Conservation (phyloP, 2,329 filamentous ascomycete species). For the Xylaria hypoxylon region DNA sequence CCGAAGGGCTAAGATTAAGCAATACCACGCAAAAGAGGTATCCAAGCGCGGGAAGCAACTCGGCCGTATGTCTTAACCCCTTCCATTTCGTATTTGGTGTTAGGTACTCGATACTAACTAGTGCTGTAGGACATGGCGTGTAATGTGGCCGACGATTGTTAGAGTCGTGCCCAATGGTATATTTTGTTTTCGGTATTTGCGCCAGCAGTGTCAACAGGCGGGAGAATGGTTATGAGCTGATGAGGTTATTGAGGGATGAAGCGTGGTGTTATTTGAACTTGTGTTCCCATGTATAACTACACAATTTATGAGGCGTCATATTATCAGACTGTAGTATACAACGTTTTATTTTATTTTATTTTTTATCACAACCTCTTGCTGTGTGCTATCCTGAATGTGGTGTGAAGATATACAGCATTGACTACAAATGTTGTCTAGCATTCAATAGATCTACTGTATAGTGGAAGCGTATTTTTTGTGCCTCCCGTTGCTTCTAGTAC, state of each 20-base stretch:
- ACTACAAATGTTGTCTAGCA: not conserved
- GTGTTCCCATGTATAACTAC: slow-evolving; percentile 1
- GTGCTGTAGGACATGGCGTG: slow-evolving; percentile 32
- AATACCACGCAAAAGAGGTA: slow-evolving; percentile 72
- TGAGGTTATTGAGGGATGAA: slow-evolving; percentile 12
- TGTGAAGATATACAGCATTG: not conserved
- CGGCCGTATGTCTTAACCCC: slow-evolving; percentile 66
- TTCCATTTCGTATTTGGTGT: not conserved
- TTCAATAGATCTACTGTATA: not conserved
- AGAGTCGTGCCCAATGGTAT: not conserved
- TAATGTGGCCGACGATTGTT: not conserved
- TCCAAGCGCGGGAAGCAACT: slow-evolving; percentile 77
- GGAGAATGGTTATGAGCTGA: not conserved
- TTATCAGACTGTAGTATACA: slow-evolving; percentile 21
- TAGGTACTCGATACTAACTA: slow-evolving; percentile 15
- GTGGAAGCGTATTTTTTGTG: no score
- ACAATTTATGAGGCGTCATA: slow-evolving; percentile 1
- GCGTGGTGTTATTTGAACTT: slow-evolving; percentile 9
- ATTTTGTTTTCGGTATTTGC: not conserved
- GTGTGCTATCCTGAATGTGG: not conserved
- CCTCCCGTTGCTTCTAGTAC: no score
- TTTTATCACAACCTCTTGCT: not conserved
- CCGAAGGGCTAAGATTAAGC: slow-evolving; percentile 74
- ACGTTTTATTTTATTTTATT: not conserved
- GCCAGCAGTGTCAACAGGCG: not conserved